A percentile compares a stretch with the other conserved stretches of the same genome.
These are phyloP conservation scores for Globomyces pollinis-pini DNA, from an alignment of 192 early-diverging fungal species.

Conservation along the genomic window DNA sequence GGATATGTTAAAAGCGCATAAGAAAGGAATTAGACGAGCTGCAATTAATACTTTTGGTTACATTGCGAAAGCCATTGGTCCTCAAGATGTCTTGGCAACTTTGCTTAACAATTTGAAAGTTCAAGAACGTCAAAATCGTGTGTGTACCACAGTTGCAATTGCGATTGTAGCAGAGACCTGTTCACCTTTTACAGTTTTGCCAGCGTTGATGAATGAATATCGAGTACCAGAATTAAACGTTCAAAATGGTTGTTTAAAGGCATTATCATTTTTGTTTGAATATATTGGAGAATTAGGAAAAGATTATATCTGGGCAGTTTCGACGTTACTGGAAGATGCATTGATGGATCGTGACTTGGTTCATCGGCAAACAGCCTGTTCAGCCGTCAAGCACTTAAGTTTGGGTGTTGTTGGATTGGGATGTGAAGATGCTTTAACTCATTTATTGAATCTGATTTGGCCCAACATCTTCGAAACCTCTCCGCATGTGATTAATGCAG, in stretches of 20 bases:
- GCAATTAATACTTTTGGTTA: constrained; percentile 99
- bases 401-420: constrained; percentile 86
- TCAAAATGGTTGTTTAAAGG: constrained; percentile 98
- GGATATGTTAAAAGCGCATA: constrained; percentile 93
- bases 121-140: constrained; percentile 98
- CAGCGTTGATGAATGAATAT: constrained; percentile 99
- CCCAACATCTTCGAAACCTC: constrained; percentile 95
- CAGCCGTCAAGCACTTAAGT: constrained; percentile 90
- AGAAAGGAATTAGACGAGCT: constrained; percentile 90
- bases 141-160: constrained; percentile 98
- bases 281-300: constrained; percentile 98
- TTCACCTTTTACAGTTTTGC: constrained; percentile 94
- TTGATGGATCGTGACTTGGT: constrained; percentile 96
- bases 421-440: constrained; percentile 89
- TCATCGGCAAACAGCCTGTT: constrained; percentile 94
- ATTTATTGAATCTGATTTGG: constrained; percentile 94
- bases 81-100: constrained; percentile 97
- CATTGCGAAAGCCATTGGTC: constrained; percentile 98
- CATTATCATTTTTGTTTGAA: constrained; percentile 93
- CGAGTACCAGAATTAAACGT: constrained; percentile 98
- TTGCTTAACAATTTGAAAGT: constrained; percentile 97
- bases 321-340: constrained; percentile 91
- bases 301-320: constrained; percentile 96
- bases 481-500: constrained; percentile 96
- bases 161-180: constrained; percentile 96